Evolutionary conservation across 257 asterid species (phyloP), one percentile per base, ranked within the genome.

Genomic region (Ilex aquifolium): DNA sequence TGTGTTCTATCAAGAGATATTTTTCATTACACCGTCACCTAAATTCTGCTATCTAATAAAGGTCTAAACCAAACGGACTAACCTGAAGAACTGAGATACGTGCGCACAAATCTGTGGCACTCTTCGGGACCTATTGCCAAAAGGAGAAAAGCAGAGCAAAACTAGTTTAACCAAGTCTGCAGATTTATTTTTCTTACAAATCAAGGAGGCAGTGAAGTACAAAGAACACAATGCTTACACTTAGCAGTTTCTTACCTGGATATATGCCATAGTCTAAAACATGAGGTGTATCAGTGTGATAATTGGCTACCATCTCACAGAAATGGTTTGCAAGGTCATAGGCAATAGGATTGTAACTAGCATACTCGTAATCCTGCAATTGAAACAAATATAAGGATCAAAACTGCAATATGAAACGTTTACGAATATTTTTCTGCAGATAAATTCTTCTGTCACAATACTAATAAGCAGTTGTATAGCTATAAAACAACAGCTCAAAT

Each of bases 241-340:
- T 21, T 21, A 1, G 27, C 21, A 56, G 27, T 12, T 55, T 66
- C 80, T 71, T 60, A 93, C 99, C 92, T 14, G 99, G 97, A 76
- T 85, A 93, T 57, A 71, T 85, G 71, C 31, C 77, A 71, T 90
- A 90, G 76, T 93, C 88, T 74, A 93, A 76, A 62, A 90, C 57
- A 68, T 93, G 97, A 56, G 99, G 97, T 32, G 88, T 82, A 29
- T 87, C 95, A 0, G 96, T 73, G 79, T 93, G 96, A 72, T 90
- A 93, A 75, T 93, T 69, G 9, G 96, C 97, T 63, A 86, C 95
- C 99, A 93, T 93, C 70, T 93, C 97, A 39, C 97, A 90, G 77
- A 93, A 93, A 76, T 93, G 99, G 68, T 93, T 93, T 2, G 99
- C 99, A 66, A 93, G 57, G 72, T 93, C 99, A 73, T 90, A 93